phyloP scores from a whole-genome alignment of 352 stramenopile genomes.

The Globisporangium megalacanthum region DNA sequence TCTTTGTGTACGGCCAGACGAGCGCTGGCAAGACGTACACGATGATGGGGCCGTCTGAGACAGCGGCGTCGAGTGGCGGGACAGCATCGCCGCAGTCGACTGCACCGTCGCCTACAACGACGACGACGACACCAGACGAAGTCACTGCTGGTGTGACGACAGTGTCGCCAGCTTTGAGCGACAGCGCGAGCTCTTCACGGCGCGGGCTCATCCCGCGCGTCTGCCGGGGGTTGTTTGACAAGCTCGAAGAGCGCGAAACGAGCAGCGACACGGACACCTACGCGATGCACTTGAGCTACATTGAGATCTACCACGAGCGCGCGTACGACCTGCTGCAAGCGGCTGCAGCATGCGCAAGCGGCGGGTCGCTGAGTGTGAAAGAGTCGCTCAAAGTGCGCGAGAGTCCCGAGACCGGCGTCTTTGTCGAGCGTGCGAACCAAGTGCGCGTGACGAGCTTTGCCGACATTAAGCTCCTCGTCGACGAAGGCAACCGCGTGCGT shows the following conservation, averaged over 20 bases:
- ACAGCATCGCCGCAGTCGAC: slow-evolving; percentile 1
- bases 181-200: slow-evolving; percentile 3
- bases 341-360: not conserved
- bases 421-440: slow-evolving; percentile 51
- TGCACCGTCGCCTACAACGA: not conserved
- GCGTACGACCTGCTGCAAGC: slow-evolving; percentile 61
- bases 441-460: slow-evolving; percentile 41
- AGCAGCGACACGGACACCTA: slow-evolving; percentile 8
- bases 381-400: slow-evolving; percentile 69
- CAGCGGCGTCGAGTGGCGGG: not conserved
- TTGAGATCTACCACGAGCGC: slow-evolving; percentile 79
- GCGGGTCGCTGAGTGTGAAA: slow-evolving; percentile 16
- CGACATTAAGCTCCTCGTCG: slow-evolving; percentile 47
- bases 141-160: not conserved
- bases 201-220: slow-evolving; percentile 58
- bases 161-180: not conserved
- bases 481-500: slow-evolving; percentile 55
- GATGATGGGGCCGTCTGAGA: slow-evolving; percentile 40
- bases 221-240: slow-evolving; percentile 54
- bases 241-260: slow-evolving; percentile 22
- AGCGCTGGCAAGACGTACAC: slow-evolving; percentile 71
- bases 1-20: slow-evolving; percentile 74
- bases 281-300: slow-evolving; percentile 60
- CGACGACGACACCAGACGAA: not conserved
- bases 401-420: slow-evolving; percentile 61